Evolutionary conservation across 306 rosid genomes (phyloP), one percentile per base, ranked within the genome.

Genomic region (Arachis stenosperma): DNA sequence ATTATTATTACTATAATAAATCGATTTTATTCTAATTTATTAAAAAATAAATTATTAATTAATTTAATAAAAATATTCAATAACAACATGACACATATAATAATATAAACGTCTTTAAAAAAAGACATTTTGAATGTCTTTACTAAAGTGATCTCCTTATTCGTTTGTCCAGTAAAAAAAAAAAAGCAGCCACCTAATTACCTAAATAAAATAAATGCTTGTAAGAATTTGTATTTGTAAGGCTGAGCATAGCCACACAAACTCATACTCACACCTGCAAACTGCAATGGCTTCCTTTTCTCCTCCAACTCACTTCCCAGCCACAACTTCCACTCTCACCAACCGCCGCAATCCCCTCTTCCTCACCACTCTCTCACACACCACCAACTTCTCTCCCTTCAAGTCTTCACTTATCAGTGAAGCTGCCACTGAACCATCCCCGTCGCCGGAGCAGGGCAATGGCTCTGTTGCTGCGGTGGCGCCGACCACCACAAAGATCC

Each of bases 211-310:
- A 43, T 6, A 9, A 43, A 9, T 43, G 5, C 10, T 43, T 43
- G 48, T 43, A 4, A 43, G 8, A 43, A 43, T 9, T 43, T 43
- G 10, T 4, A 46, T 8, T 46, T 46, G 15, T 50, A 7, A 50
- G 55, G 55, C 15, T 50, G 15, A 50, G 53, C 5, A 48, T 48
- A 48, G 53, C 55, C 55, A 50, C 55, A 11, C 55, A 15, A 48
- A 48, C 43, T 40, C 46, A 6, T 9, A 6, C 46, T 42, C 46
- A 5, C 51, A 9, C 4, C 3, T 80, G 79, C 62, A 79, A 39
- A 74, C 72, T 69, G 41, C 83, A 66, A 84, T 52, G 57, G 57
- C 57, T 62, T 85, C 81, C 68, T 78, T 81, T 78, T 86, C 91
- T 83, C 80, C 91, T 68, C 76, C 84, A 5, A 52, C 82, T 65